A percentile compares a stretch with the other conserved stretches of the same genome.
These are phyloP conservation scores for Monilinia polystroma DNA, from an alignment of 2,329 filamentous ascomycete genomes.

Conservation along the genomic window DNA sequence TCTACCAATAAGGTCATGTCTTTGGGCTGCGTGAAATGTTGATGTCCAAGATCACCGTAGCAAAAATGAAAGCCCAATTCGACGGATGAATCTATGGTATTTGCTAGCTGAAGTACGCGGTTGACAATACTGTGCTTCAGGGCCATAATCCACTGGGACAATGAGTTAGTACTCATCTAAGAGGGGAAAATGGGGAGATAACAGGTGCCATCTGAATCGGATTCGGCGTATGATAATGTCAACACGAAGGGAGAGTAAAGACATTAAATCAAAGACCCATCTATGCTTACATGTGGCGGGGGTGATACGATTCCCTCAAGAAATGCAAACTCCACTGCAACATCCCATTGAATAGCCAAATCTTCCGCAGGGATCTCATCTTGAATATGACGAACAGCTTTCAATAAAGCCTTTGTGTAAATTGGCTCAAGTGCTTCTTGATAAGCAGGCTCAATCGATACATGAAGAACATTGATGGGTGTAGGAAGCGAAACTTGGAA, in stretches of 20 bases:
- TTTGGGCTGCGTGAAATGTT: constrained; percentile 47
- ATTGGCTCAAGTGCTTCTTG: constrained; percentile 35
- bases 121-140: constrained; percentile 41
- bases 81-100: constrained; percentile 41
- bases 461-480: constrained; percentile 33
- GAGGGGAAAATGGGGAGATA: background rate
- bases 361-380: constrained; percentile 37
- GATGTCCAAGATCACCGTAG: constrained; percentile 48
- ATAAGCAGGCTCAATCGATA: constrained; percentile 30
- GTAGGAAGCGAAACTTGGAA: constrained; percentile 42
- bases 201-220: background rate
- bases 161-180: constrained; percentile 1
- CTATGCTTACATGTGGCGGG: constrained; percentile 12
- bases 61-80: constrained; percentile 49
- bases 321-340: constrained; percentile 33
- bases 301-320: constrained; percentile 31
- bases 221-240: background rate
- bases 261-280: background rate
- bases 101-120: constrained; percentile 39
- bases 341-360: constrained; percentile 41
- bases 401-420: constrained; percentile 36
- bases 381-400: constrained; percentile 35
- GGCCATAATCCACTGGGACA: constrained; percentile 22
- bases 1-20: constrained; percentile 40
- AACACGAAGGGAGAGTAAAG: constrained; percentile 37